phyloP scores from a whole-genome alignment of 1,139 yeast species.

The Blastobotrys apis region DNA sequence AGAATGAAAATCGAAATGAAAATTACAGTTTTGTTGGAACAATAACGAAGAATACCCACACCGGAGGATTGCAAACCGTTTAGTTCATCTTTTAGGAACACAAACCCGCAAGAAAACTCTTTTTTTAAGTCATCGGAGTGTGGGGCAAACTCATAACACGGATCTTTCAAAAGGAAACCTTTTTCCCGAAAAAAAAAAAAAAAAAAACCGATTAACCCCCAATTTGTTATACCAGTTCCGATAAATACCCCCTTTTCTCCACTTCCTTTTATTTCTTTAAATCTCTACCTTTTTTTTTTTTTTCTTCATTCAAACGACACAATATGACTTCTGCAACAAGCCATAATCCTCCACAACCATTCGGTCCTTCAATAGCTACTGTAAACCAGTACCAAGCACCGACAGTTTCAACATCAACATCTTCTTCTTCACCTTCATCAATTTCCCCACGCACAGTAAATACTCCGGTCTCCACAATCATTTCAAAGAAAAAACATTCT shows the following conservation, averaged over 20 bases:
- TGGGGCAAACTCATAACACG: too few species aligned
- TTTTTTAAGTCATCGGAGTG: too few species aligned
- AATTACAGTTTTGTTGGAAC: too few species aligned
- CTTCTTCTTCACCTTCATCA: neutral
- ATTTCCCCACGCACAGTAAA: neutral
- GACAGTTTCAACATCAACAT: neutral
- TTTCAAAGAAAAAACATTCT: neutral
- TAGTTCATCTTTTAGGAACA: too few species aligned
- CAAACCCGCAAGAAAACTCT: too few species aligned
- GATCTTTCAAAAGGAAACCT: too few species aligned
- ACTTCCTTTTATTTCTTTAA: neutral
- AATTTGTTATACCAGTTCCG: neutral
- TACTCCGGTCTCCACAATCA: neutral
- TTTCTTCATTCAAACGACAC: neutral
- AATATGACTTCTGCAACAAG: neutral
- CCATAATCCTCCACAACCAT: neutral
- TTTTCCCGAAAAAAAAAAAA: too few species aligned
- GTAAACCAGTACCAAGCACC: too few species aligned
- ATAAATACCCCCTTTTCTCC: conserved; percentile 1
- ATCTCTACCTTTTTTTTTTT: neutral
- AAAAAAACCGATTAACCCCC: neutral
- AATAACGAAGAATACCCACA: too few species aligned
- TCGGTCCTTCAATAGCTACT: too few species aligned
- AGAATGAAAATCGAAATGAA: too few species aligned
- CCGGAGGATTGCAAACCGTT: too few species aligned